Evolutionary conservation across 495 filamentous ascomycete genomes (phyloP).

Genomic region (Cenococcum geophilum): DNA sequence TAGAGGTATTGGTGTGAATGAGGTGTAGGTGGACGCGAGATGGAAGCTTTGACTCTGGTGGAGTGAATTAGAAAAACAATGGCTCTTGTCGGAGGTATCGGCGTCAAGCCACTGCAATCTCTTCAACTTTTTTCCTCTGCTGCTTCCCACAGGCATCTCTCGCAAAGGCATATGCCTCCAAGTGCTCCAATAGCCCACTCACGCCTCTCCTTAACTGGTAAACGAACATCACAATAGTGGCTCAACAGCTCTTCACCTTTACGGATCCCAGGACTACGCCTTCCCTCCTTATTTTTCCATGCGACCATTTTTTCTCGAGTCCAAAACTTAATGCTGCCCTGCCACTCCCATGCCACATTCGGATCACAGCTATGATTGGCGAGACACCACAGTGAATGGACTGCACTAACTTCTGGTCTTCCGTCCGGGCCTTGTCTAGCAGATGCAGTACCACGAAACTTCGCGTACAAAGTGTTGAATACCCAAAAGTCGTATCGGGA

Average conservation of each 20-base stretch:
- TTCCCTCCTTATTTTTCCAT: slow-evolving; percentile 40
- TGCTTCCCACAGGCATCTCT: slow-evolving; percentile 62
- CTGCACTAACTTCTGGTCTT: slow-evolving; percentile 71
- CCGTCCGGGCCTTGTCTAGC: slow-evolving; percentile 70
- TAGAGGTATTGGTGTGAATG: too few relatives aligned
- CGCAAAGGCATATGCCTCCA: slow-evolving; percentile 78
- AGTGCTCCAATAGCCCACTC: slow-evolving; percentile 84
- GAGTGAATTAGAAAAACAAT: too few relatives aligned
- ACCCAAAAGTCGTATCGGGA: slow-evolving; percentile 78
- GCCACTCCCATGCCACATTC: slow-evolving; percentile 92
- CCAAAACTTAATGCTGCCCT: slow-evolving; percentile 69
- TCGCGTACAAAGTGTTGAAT: slow-evolving; percentile 84
- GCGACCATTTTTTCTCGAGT: slow-evolving; percentile 45
- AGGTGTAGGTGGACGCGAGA: too few relatives aligned
- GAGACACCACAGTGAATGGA: slow-evolving; percentile 68
- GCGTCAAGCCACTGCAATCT: too few relatives aligned
- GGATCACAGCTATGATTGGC: slow-evolving; percentile 95
- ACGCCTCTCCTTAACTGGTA: slow-evolving; percentile 70
- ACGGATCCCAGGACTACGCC: slow-evolving; percentile 50
- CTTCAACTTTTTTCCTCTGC: slow-evolving; percentile 11
- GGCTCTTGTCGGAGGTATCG: too few relatives aligned
- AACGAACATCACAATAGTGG: slow-evolving; percentile 86
- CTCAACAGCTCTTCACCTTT: slow-evolving; percentile 80
- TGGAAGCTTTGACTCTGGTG: too few relatives aligned
- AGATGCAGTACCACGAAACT: slow-evolving; percentile 88